These are phyloP conservation scores for Lachnum nothofagi DNA, from an alignment of 2,329 filamentous ascomycete genomes.

Conservation along the genomic window DNA sequence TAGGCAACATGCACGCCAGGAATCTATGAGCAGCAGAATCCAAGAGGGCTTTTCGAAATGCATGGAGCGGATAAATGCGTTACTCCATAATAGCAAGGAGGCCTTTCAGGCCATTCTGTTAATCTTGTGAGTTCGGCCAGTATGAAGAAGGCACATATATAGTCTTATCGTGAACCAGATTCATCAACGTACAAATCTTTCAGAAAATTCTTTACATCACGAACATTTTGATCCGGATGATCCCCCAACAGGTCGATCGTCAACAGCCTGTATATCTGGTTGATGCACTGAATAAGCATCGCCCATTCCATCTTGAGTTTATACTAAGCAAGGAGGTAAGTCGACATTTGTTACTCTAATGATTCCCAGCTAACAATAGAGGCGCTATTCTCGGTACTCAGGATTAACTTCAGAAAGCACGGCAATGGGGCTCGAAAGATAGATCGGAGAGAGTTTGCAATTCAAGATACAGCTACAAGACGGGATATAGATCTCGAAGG, in stretches of 20 bases:
- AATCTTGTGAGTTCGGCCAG: neutral
- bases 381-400: conserved; percentile 28
- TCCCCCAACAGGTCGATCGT: conserved; percentile 29
- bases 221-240: conserved; percentile 13
- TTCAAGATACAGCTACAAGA: conserved; percentile 24
- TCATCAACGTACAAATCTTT: conserved; percentile 26
- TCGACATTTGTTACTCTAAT: neutral
- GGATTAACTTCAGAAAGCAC: conserved; percentile 22
- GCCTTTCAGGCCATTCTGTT: neutral
- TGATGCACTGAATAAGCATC: conserved; percentile 27
- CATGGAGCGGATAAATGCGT: conserved; percentile 15
- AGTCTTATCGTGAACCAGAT: conserved; percentile 6
- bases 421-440: conserved; percentile 21
- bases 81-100: conserved; percentile 8
- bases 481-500: conserved; percentile 20
- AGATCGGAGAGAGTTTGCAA: conserved; percentile 27
- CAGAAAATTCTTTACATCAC: conserved; percentile 24
- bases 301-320: conserved; percentile 32
- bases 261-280: conserved; percentile 32
- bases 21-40: conserved; percentile 7
- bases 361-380: neutral
- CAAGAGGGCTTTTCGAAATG: conserved; percentile 20
- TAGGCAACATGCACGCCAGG: conserved; percentile 7
- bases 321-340: conserved; percentile 25
- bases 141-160: no score